Evolutionary conservation across 148 eudicot genomes (phyloP), one percentile per base, ranked within the genome.

Genomic region (Silene uniflora): DNA sequence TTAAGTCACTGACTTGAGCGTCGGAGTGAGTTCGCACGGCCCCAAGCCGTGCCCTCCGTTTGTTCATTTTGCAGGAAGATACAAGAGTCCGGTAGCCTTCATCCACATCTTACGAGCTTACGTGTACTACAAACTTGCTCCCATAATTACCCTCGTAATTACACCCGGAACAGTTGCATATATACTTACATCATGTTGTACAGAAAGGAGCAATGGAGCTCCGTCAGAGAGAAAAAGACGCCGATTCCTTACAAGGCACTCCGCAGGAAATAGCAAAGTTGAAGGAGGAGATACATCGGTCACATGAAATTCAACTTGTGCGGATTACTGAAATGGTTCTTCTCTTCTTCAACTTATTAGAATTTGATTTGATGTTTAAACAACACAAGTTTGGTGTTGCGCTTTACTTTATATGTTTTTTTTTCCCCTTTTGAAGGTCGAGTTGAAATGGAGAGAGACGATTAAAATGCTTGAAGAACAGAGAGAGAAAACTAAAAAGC

Each of bases 241-340:
- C 86, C 60, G 80, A 85, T 56, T 83, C 90, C 11, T 80, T 86
- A 79, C 76, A 84, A 52, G 94, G 90, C 12, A 63, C 88, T 49
- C 85, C 78, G 19, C 72, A 59, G 35, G 86, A 88, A 82, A 85
- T 88, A 67, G 65, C 81, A 13, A 86, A 77, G 69, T 62, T 91
- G 79, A 87, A 85, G 78, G 84, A 86, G 71, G 85, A 91, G 81
- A 88, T 90, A 84, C 88, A 86, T 58, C 79, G 44, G 69, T 73
- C 94, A 66, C 87, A 91, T 23, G 96, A 89, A 6, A 93, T 87
- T n/a, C 97, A 90, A 60, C 88, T 94, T n/a, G 85, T 83, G 87
- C 85, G 87, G 72, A 85, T 91, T 17, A 88, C 88, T 71, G 92
- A 87, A 73, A 89, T 91, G 98, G 98, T 91, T 81, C 82, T 16